These are phyloP conservation scores for Paspalum vaginatum DNA, from an alignment of 176 grass and related monocot genomes.

Conservation along the genomic window DNA sequence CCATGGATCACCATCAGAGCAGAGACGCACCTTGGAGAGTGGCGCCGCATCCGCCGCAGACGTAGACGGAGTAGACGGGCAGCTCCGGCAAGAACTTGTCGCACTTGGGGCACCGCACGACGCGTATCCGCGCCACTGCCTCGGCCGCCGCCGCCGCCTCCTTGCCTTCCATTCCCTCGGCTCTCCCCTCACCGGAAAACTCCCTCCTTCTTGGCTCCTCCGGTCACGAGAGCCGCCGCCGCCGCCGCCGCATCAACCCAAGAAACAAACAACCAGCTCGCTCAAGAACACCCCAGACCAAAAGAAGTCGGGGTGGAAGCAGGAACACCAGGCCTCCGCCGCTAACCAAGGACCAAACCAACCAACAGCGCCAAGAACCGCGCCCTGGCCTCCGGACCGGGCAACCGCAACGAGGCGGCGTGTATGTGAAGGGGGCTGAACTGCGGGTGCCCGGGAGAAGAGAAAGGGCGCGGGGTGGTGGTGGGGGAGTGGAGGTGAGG, in stretches of 20 bases:
- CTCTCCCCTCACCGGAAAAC: background rate
- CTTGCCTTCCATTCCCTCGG: slow-evolving; percentile 45
- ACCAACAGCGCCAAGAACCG: background rate
- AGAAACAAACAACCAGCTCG: background rate
- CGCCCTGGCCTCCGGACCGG: background rate
- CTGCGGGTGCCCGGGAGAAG: background rate
- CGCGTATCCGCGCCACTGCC: slow-evolving; percentile 58
- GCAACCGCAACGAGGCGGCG: background rate
- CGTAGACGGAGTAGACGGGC: slow-evolving; percentile 79
- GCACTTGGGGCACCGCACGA: slow-evolving; percentile 94
- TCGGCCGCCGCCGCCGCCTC: slow-evolving; percentile 32
- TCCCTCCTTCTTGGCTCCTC: background rate
- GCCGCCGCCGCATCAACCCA: slow-evolving; percentile 21
- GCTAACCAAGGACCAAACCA: background rate
- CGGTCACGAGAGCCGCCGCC: background rate
- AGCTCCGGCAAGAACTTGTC: slow-evolving; percentile 97
- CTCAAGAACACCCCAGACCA: background rate
- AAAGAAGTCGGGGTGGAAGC: background rate
- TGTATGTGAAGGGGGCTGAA: background rate
- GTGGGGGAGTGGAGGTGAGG: background rate
- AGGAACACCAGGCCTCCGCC: background rate
- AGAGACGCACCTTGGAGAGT: slow-evolving; percentile 65
- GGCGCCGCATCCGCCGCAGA: slow-evolving; percentile 86
- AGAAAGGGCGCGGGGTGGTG: slow-evolving; percentile 34
- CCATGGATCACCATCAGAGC: background rate